These are phyloP conservation scores for Neurospora sp. DNA, from an alignment of 495 filamentous ascomycete genomes.

Conservation along the genomic window DNA sequence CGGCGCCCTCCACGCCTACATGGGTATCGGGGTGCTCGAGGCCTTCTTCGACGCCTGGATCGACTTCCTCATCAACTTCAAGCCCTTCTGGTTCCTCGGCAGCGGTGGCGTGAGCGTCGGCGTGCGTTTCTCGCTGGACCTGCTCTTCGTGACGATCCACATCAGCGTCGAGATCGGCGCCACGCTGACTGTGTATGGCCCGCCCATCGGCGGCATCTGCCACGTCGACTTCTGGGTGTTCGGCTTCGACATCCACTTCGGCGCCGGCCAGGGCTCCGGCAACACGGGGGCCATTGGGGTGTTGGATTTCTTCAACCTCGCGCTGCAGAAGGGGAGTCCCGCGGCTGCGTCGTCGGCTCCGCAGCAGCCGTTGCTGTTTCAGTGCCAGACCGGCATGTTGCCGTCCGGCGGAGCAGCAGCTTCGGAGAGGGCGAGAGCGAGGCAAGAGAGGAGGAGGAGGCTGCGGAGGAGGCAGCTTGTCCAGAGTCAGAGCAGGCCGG, in stretches of 20 bases:
- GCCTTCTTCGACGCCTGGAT: conserved; percentile 35
- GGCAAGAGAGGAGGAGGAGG: not conserved
- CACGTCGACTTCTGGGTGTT: conserved; percentile 37
- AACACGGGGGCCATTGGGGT: not conserved
- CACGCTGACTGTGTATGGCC: conserved; percentile 25
- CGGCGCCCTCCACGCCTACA: conserved; percentile 19
- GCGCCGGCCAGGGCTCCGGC: conserved; percentile 5
- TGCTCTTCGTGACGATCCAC: conserved; percentile 21
- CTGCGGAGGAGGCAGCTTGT: not conserved
- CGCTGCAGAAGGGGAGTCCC: too few relatives aligned
- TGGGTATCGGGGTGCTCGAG: conserved; percentile 21
- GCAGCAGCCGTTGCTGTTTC: too few relatives aligned
- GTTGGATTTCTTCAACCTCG: not conserved
- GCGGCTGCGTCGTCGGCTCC: too few relatives aligned
- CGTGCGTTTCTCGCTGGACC: conserved; percentile 25
- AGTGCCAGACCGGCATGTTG: too few relatives aligned
- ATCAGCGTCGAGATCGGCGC: conserved; percentile 30
- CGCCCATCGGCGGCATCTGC: conserved; percentile 26
- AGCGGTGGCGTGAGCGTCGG: conserved; percentile 28
- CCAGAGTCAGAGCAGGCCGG: not conserved
- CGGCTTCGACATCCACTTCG: conserved; percentile 35
- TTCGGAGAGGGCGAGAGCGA: not conserved
- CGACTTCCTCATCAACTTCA: conserved; percentile 40
- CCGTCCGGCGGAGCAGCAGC: not conserved
- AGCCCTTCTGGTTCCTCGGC: conserved; percentile 35